Evolutionary conservation across 2,329 filamentous ascomycete species (phyloP).

Genomic region (Allantophomopsis cytisporea): DNA sequence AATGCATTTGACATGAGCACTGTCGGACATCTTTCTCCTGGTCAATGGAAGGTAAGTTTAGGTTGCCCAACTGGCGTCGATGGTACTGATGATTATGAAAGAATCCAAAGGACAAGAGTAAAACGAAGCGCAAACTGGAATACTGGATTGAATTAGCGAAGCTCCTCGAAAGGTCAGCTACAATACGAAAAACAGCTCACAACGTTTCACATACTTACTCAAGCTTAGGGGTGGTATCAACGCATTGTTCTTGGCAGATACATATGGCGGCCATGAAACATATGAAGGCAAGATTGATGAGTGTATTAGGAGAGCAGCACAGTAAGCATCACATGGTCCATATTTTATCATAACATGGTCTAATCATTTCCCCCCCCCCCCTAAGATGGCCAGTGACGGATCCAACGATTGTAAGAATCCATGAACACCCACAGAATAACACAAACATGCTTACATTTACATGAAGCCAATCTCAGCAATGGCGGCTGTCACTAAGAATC

Average conservation of each 20-base stretch:
- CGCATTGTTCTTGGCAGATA: constrained; percentile 49
- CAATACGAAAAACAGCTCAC: too few species aligned
- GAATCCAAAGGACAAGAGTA: constrained; percentile 47
- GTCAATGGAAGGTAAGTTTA: constrained; percentile 46
- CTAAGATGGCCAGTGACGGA: constrained; percentile 50
- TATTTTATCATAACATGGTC: too few species aligned
- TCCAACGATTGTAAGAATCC: constrained; percentile 38
- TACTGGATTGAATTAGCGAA: constrained; percentile 55
- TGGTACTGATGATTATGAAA: constrained; percentile 12
- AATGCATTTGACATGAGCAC: constrained; percentile 57
- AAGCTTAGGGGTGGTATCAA: constrained; percentile 39
- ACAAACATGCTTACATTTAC: not conserved
- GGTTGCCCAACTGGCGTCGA: constrained; percentile 1
- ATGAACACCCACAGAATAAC: not conserved
- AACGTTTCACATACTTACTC: too few species aligned
- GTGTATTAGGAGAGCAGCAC: constrained; percentile 47
- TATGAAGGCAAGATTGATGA: constrained; percentile 43
- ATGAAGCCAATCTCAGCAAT: constrained; percentile 46
- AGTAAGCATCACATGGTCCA: constrained; percentile 14
- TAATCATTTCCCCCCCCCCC: too few species aligned
- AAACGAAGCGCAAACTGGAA: constrained; percentile 42
- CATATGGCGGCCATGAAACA: constrained; percentile 48
- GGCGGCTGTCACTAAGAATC: constrained; percentile 50
- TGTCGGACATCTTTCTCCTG: constrained; percentile 48
- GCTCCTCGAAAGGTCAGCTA: constrained; percentile 29